Conservation (phyloP, 2,329 filamentous ascomycete species). For the Magnaporthales sp. region DNA sequence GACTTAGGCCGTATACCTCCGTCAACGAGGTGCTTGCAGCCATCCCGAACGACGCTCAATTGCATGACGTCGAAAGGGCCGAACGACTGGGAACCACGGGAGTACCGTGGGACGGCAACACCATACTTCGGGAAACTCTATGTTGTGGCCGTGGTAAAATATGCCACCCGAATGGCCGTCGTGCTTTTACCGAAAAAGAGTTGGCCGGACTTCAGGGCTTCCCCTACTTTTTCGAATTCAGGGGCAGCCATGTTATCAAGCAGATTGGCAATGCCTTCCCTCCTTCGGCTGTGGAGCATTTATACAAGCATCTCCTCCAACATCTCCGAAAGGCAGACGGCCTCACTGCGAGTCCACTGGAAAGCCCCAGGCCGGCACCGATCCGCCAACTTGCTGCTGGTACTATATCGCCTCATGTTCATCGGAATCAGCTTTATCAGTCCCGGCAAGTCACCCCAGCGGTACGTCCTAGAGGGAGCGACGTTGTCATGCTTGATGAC, state of each 20-base stretch:
- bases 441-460: too few relatives aligned
- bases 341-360: slow-evolving; percentile 11
- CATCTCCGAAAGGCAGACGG: slow-evolving; percentile 37
- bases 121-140: slow-evolving; percentile 46
- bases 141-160: slow-evolving; percentile 55
- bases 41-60: slow-evolving; percentile 19
- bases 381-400: too few relatives aligned
- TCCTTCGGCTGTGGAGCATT: slow-evolving; percentile 40
- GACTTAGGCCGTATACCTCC: slow-evolving; percentile 31
- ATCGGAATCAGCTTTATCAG: too few relatives aligned
- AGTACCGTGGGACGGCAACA: slow-evolving; percentile 34
- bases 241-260: slow-evolving; percentile 34
- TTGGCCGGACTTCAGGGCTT: slow-evolving; percentile 64
- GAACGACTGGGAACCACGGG: slow-evolving; percentile 18
- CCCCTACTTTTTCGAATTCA: slow-evolving; percentile 50
- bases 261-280: slow-evolving; percentile 80
- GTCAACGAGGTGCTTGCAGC: slow-evolving; percentile 31
- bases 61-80: slow-evolving; percentile 28
- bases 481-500: background rate
- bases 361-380: too few relatives aligned
- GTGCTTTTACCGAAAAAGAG: slow-evolving; percentile 60
- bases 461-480: background rate
- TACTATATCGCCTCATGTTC: too few relatives aligned
- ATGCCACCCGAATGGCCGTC: slow-evolving; percentile 54
- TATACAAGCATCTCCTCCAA: slow-evolving; percentile 38